phyloP scores from a whole-genome alignment of 1,139 yeast genomes.

The Sugiyamaella xylanicola region DNA sequence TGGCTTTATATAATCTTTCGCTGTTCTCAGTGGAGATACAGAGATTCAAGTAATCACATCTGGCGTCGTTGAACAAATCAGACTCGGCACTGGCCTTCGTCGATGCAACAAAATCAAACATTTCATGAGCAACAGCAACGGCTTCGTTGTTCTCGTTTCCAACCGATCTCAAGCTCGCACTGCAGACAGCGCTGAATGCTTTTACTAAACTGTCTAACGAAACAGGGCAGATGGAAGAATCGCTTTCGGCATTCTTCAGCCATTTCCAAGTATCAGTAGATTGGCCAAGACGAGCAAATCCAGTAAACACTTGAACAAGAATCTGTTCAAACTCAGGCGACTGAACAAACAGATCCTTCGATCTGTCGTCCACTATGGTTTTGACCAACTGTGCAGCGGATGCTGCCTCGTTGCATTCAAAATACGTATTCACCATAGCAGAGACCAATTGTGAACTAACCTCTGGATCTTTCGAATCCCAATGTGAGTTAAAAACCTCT shows the following conservation, averaged over 20 bases:
- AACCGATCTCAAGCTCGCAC: not conserved
- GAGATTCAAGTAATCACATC: conserved; percentile 32
- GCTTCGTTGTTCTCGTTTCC: conserved; percentile 26
- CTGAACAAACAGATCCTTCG: conserved; percentile 13
- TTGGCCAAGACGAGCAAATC: conserved; percentile 38
- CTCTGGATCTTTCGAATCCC: not conserved
- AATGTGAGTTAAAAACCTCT: conserved; percentile 20
- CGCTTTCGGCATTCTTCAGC: conserved; percentile 36
- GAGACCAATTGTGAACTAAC: conserved; percentile 26
- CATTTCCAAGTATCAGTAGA: conserved; percentile 41
- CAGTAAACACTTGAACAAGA: conserved; percentile 34
- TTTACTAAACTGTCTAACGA: conserved; percentile 27
- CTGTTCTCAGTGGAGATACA: conserved; percentile 28
- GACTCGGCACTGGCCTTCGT: conserved; percentile 23
- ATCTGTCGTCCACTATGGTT: conserved; percentile 27
- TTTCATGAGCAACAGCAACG: conserved; percentile 27
- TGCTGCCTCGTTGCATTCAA: conserved; percentile 33
- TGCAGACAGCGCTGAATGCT: conserved; percentile 28
- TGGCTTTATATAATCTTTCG: conserved; percentile 35
- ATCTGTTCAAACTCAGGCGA: conserved; percentile 19
- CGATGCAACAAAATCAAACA: conserved; percentile 38
- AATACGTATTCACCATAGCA: conserved; percentile 40
- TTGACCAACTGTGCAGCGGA: conserved; percentile 38
- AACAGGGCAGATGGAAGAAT: conserved; percentile 30
- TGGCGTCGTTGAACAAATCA: conserved; percentile 27